Evolutionary conservation across 2,329 filamentous ascomycete genomes (phyloP).

Genomic region (Ambrosiella cleistominuta): DNA sequence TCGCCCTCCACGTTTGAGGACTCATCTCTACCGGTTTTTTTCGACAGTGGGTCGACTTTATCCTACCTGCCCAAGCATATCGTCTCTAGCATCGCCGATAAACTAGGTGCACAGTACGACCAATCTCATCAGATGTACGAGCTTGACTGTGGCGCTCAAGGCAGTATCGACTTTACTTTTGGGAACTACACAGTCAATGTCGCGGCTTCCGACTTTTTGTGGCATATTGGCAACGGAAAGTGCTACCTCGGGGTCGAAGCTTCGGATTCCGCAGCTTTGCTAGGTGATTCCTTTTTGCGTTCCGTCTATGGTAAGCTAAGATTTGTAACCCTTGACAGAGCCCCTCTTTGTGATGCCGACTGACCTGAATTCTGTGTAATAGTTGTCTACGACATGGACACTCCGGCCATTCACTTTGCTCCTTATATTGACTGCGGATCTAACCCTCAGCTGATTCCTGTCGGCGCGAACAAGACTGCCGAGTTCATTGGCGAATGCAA

Average conservation of each 20-base stretch:
- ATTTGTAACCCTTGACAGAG: background rate
- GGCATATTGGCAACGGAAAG: slow-evolving; percentile 20
- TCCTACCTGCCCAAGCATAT: slow-evolving; percentile 45
- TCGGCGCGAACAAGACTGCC: slow-evolving; percentile 14
- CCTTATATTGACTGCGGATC: slow-evolving; percentile 17
- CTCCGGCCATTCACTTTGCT: slow-evolving; percentile 17
- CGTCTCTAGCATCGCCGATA: slow-evolving; percentile 26
- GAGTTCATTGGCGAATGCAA: slow-evolving; percentile 16
- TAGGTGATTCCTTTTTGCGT: slow-evolving; percentile 29
- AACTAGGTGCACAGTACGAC: slow-evolving; percentile 29
- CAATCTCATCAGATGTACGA: slow-evolving; percentile 26
- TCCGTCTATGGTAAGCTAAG: slow-evolving; percentile 22
- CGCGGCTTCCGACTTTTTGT: slow-evolving; percentile 29
- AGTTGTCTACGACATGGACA: slow-evolving; percentile 16
- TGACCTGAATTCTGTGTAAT: background rate
- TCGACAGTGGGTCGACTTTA: slow-evolving; percentile 51
- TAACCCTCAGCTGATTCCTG: slow-evolving; percentile 16
- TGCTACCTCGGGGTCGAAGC: slow-evolving; percentile 30
- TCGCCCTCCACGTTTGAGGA: slow-evolving; percentile 16
- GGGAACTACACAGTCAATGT: slow-evolving; percentile 28
- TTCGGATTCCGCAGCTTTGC: slow-evolving; percentile 21
- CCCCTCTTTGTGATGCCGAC: background rate
- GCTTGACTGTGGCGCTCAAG: slow-evolving; percentile 27
- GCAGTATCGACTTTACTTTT: slow-evolving; percentile 31
- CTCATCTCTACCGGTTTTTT: slow-evolving; percentile 29